phyloP scores from a whole-genome alignment of 139 green algal genomes.

The Pseudopediastrum boryanum region DNA sequence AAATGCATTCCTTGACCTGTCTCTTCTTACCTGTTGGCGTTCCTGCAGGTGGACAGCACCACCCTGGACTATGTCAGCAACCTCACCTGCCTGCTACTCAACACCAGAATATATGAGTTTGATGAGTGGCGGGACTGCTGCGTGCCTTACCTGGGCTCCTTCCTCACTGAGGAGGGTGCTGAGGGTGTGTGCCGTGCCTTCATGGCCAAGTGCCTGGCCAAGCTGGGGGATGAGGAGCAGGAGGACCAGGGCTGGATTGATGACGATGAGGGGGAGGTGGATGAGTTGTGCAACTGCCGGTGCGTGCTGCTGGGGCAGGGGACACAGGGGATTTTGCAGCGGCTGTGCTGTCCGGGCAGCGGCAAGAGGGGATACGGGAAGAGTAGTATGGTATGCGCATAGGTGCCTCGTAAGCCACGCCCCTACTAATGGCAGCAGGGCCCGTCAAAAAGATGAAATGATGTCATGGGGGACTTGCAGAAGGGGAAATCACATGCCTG shows the following conservation, averaged over 20 bases:
- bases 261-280: constrained; percentile 76
- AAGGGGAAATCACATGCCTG: too few species aligned
- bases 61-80: constrained; percentile 41
- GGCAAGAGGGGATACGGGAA: too few species aligned
- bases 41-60: constrained; percentile 31
- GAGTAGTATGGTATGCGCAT: too few species aligned
- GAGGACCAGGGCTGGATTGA: constrained; percentile 42
- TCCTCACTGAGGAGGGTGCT: constrained; percentile 42
- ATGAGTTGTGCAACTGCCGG: constrained; percentile 86
- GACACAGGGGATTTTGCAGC: too few species aligned
- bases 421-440: too few species aligned
- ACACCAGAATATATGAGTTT: constrained; percentile 38
- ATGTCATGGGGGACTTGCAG: too few species aligned
- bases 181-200: constrained; percentile 35
- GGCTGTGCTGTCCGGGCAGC: too few species aligned
- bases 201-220: constrained; percentile 28
- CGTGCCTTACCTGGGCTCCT: constrained; percentile 65
- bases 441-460: too few species aligned
- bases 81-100: constrained; percentile 37
- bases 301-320: too few species aligned
- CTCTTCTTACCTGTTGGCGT: too few species aligned
- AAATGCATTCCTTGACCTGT: too few species aligned
- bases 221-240: constrained; percentile 35
- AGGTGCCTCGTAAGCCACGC: too few species aligned
- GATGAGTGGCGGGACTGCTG: constrained; percentile 46